phyloP scores from a whole-genome alignment of 148 eudicot species.

The Vaccinium corymbosum region DNA sequence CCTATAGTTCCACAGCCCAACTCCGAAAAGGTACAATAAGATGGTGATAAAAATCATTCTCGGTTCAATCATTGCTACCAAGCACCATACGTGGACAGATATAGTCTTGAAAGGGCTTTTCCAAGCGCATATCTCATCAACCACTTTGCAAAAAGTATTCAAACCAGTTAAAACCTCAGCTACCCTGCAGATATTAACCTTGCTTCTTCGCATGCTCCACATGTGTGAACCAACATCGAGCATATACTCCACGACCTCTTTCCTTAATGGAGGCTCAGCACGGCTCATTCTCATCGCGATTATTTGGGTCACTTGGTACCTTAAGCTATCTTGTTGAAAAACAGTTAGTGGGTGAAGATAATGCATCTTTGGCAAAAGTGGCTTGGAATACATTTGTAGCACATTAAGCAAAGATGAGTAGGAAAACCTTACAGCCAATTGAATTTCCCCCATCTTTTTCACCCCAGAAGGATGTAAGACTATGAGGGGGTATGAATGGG shows the following conservation, averaged over 20 bases:
- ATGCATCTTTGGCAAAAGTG: constrained; percentile 43
- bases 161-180: constrained; percentile 28
- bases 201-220: constrained; percentile 51
- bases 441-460: constrained; percentile 47
- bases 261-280: constrained; percentile 38
- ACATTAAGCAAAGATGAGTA: constrained; percentile 29
- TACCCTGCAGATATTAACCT: constrained; percentile 37
- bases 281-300: constrained; percentile 29
- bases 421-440: constrained; percentile 35
- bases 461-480: constrained; percentile 32
- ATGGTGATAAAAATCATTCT: constrained; percentile 34
- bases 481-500: constrained; percentile 37
- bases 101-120: constrained; percentile 34
- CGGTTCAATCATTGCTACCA: constrained; percentile 34
- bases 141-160: constrained; percentile 22
- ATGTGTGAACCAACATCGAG: constrained; percentile 42
- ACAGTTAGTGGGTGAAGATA: constrained; percentile 37
- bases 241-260: constrained; percentile 42
- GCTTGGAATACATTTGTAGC: constrained; percentile 29
- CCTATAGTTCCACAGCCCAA: constrained; percentile 42
- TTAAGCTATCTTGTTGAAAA: constrained; percentile 33
- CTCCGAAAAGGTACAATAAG: constrained; percentile 29
- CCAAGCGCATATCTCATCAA: constrained; percentile 34
- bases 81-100: constrained; percentile 27
- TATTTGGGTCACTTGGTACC: constrained; percentile 36